A percentile compares a stretch with the other conserved stretches of the same genome.
These are phyloP conservation scores for Fusarium odoratissimum DNA, from an alignment of 2,329 filamentous ascomycete species.

Conservation along the genomic window DNA sequence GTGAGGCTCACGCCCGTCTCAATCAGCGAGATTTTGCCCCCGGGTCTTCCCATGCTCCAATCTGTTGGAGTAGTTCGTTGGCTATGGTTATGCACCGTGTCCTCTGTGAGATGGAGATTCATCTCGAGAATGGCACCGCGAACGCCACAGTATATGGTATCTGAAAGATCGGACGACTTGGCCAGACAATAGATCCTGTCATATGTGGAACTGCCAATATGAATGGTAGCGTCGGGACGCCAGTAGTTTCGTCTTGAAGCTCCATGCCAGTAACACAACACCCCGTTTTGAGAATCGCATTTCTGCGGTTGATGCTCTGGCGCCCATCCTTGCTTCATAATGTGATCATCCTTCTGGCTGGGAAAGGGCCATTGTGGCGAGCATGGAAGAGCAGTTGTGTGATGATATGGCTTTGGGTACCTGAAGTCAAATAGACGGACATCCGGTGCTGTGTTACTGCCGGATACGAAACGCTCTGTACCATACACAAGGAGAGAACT, in stretches of 20 bases:
- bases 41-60: constrained; percentile 39
- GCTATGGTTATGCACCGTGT: constrained; percentile 11
- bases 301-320: constrained; percentile 16
- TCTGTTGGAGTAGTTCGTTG: constrained; percentile 38
- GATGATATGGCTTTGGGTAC: constrained; percentile 59
- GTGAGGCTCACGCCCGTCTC: constrained; percentile 50
- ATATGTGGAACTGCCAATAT: constrained; percentile 52
- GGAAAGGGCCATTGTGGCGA: constrained; percentile 51
- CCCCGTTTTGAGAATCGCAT: constrained; percentile 52
- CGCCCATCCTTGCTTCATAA: constrained; percentile 19
- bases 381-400: constrained; percentile 62
- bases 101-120: constrained; percentile 45
- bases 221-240: constrained; percentile 62
- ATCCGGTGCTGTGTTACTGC: constrained; percentile 56
- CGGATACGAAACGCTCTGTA: constrained; percentile 62
- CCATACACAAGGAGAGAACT: constrained; percentile 63
- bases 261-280: constrained; percentile 61
- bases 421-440: constrained; percentile 68
- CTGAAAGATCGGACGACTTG: constrained; percentile 59
- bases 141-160: constrained; percentile 62
- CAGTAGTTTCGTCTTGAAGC: constrained; percentile 57
- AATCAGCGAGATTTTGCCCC: constrained; percentile 42
- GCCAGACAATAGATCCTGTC: constrained; percentile 60
- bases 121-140: constrained; percentile 61
- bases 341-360: constrained; percentile 29